Conservation (phyloP, 2,329 filamentous ascomycete genomes). For the Cadophora sp. region DNA sequence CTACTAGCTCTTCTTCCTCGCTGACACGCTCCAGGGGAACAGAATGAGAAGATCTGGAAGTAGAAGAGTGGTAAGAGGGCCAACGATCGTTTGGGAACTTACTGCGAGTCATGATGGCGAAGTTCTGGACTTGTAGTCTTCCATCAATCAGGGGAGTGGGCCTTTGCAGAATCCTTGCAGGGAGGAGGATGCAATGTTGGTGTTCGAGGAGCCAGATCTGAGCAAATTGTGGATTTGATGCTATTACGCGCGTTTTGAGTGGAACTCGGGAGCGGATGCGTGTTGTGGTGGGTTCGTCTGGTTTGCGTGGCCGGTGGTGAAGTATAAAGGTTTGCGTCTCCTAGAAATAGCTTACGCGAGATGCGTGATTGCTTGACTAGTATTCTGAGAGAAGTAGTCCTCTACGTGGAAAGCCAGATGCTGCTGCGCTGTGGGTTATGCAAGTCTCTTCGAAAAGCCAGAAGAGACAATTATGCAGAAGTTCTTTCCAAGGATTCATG, state of each 20-base stretch:
- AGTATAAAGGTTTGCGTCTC: background rate
- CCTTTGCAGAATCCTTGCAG: background rate
- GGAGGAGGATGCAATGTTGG: constrained; percentile 10
- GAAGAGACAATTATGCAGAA: background rate
- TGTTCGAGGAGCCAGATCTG: background rate
- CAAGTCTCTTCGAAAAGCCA: background rate
- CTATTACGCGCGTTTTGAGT: constrained; percentile 7
- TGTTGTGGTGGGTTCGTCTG: background rate
- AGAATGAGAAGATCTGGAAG: constrained; percentile 3
- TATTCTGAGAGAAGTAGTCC: background rate
- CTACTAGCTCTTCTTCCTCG: constrained; percentile 14
- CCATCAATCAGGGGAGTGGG: background rate
- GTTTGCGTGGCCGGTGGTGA: background rate
- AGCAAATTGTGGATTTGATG: constrained; percentile 1
- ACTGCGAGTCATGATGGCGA: constrained; percentile 16
- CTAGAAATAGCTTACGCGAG: background rate
- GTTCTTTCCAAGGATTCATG: background rate
- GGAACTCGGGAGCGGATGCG: background rate
- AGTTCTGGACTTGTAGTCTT: background rate
- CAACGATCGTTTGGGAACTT: background rate
- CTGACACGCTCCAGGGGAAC: background rate
- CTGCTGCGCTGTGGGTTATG: background rate
- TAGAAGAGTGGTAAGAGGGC: background rate
- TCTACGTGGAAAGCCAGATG: background rate
- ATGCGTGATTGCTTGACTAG: background rate